Evolutionary conservation across 2,329 filamentous ascomycete species (phyloP), one percentile per base, ranked within the genome.

Genomic region (Calonectria henricotiae): DNA sequence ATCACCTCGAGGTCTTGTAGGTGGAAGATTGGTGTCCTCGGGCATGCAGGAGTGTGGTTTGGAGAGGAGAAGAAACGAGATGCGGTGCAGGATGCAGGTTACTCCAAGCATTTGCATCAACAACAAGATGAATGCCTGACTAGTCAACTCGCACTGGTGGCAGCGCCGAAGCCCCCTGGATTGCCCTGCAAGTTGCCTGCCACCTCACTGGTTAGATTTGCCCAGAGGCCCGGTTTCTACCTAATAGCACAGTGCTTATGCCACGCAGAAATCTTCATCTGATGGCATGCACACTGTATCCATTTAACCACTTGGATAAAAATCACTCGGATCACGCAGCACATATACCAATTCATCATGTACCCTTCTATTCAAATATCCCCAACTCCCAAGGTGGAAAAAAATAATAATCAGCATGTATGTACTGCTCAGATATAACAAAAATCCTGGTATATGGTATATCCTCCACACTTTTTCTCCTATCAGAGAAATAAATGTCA

Each of bases 381-480:
- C 39, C 55, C 17, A 61, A 44, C 23, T 61, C 20, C 55, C 39
- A 6, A 44, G 20, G 39, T 32, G 44, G 41, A 67, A 62, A 62
- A 68, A 62, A 20, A 20, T 20, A 49, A 37, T 17, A 46, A 66
- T 44, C 62, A 69, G 47, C 62, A 51, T 71, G 67, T 68, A 64
- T 65, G 37, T 69, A 65, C 69, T 72, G 62, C 65, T 63, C 64
- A 55, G 37, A 63, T 67, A 51, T 25, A 54, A 47, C 37, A 68
- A 44, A 65, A 67, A 62, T 64, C 70, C 69, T 73, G 73, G 72
- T 75, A 75, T 75, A 75, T 75, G 73, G 72, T 75, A 75, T 75
- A 75, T 75, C 73, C 73, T 73, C 73, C 73, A 64, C 73, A 61
- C 62, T 68, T 69, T 69, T 69, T 70, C 67, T 61, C 54, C 27